Conservation (phyloP, 106 monocot genomes). For the Posidonia australis region DNA sequence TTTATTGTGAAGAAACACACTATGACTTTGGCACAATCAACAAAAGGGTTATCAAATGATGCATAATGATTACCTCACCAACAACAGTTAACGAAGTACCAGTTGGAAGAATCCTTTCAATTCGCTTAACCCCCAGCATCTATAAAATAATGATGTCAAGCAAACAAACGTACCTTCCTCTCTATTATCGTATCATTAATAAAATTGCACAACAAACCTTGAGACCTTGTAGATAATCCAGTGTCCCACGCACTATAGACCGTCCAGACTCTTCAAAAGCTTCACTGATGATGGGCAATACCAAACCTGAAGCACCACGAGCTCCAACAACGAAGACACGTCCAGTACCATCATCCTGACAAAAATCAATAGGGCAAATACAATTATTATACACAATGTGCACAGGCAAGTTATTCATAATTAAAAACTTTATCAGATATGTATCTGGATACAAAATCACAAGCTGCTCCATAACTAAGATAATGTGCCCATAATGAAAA, state of each 20-base stretch:
- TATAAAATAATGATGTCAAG: slow-evolving; percentile 11
- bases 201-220: slow-evolving; percentile 43
- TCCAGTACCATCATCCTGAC: slow-evolving; percentile 83
- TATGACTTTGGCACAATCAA: background rate
- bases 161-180: background rate
- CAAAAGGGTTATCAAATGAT: background rate
- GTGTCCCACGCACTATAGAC: slow-evolving; percentile 81
- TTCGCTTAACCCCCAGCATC: slow-evolving; percentile 94
- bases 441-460: background rate
- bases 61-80: slow-evolving; percentile 67
- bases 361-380: background rate
- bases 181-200: background rate
- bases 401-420: no score
- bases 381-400: no score
- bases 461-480: background rate
- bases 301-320: slow-evolving; percentile 67
- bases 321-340: slow-evolving; percentile 69
- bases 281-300: slow-evolving; percentile 81
- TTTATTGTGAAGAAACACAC: background rate
- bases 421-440: no score
- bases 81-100: slow-evolving; percentile 89
- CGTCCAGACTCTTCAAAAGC: slow-evolving; percentile 91
- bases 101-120: slow-evolving; percentile 81
- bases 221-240: slow-evolving; percentile 92
- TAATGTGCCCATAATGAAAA: no score